Percentiles rank a stretch among this genome's conserved stretches.
Evolutionary conservation across 1,139 yeast species (phyloP).

Genomic region (Geotrichum fermentans): DNA sequence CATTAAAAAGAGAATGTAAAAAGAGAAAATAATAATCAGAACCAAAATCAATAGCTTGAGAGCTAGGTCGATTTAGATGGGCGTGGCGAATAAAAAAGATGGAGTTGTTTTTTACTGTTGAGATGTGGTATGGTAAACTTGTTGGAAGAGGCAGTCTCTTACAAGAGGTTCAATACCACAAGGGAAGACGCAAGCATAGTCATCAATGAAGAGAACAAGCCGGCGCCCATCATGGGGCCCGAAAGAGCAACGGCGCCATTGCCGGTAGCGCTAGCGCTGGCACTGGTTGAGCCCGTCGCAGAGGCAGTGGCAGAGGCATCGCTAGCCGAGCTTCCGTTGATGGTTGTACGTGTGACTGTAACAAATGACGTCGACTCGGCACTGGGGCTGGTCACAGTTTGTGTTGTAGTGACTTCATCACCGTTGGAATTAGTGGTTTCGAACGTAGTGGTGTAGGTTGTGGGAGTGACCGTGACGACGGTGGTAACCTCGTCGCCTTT

Average conservation of each 20-base stretch:
- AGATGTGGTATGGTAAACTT: too few relatives aligned
- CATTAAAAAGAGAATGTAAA: not conserved
- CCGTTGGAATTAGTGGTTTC: not conserved
- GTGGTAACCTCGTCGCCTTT: not conserved
- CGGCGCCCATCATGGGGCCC: not conserved
- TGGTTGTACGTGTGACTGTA: too few relatives aligned
- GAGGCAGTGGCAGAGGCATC: not conserved
- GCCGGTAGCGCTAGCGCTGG: not conserved
- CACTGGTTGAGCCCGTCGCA: not conserved
- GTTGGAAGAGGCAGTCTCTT: too few relatives aligned
- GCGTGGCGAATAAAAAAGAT: not conserved
- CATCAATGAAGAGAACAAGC: not conserved
- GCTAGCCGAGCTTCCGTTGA: too few relatives aligned
- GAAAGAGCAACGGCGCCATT: not conserved
- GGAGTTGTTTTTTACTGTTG: not conserved
- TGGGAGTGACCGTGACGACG: not conserved
- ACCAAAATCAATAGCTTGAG: not conserved
- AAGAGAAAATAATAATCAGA: not conserved
- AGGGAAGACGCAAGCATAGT: not conserved
- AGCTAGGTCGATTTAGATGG: not conserved
- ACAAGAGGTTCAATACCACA: not conserved
- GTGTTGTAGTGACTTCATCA: too few relatives aligned
- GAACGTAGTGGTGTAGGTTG: not conserved
- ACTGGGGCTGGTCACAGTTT: too few relatives aligned
- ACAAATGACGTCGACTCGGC: too few relatives aligned